Evolutionary conservation across 305 asterid species (phyloP), one percentile per base, ranked within the genome.

Genomic region (Fraxinus nigra): DNA sequence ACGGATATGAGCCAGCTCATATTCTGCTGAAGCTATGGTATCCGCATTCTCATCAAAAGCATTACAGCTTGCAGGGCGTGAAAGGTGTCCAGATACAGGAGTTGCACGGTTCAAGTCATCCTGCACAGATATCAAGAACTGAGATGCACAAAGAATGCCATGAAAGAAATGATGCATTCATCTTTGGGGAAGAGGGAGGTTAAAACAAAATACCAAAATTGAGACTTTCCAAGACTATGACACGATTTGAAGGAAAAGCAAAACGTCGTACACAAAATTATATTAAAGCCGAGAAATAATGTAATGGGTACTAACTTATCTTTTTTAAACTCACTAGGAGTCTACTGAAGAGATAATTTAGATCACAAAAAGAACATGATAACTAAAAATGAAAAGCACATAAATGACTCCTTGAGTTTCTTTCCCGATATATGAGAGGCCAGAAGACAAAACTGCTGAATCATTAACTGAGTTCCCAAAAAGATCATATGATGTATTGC

Each of bases 41-140:
- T 82, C 90, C 43, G 87, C 61, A 82, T 85, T 93, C 43, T 90
- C 96, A 85, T 92, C 97, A 83, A 93, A 93, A 56, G 97, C 89
- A 80, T 91, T 96, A 85, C 97, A 89, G 84, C 98, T 93, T 51
- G 92, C 88, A 32, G 98, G 97, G 73, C 97, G 97, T 78, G 98
- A 94, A 72, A 93, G 95, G 84, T 88, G 94, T 76, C 92, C 92
- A 51, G 97, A 85, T 72, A 83, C 92, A 72, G 97, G 90, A 85
- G 91, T 82, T n/a, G 89, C 85, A 63, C 90, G 93, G 90, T 92
- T 90, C 83, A 92, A 26, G 88, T 93, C 99, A 83, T 89, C 98
- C 99, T 97, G 97, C 82, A 88, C 18, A 18, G 69, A 83, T 10
- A 78, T 32, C 32, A 78, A 79, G 16, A 38, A 69, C 30, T 80